Conservation (phyloP, 163 green algal genomes). For the Smithsoniella earleae region DNA sequence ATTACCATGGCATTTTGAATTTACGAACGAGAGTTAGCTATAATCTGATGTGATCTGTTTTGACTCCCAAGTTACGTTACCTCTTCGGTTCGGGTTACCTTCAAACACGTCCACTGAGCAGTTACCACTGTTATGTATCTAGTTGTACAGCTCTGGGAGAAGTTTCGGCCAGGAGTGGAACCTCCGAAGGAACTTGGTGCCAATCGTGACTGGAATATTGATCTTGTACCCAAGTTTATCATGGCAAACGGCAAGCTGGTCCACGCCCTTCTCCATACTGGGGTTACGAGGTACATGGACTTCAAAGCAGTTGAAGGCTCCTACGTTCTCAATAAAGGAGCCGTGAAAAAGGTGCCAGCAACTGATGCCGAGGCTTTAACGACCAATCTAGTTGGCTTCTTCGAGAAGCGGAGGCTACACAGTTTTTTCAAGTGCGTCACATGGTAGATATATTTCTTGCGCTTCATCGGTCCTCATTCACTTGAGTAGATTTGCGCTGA, state of each 20-base stretch:
- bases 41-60: no score
- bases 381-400: slow-evolving; percentile 89
- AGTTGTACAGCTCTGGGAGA: slow-evolving; percentile 82
- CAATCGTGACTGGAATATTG: slow-evolving; percentile 93
- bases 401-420: slow-evolving; percentile 90
- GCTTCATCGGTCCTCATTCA: no score
- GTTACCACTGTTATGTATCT: no score
- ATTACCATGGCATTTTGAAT: no score
- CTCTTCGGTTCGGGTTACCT: no score
- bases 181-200: slow-evolving; percentile 64
- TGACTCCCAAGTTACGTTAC: no score
- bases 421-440: slow-evolving; percentile 84
- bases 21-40: no score
- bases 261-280: slow-evolving; percentile 82
- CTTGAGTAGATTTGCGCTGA: no score
- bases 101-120: no score
- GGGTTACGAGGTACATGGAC: slow-evolving; percentile 97
- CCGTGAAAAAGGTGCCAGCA: slow-evolving; percentile 80
- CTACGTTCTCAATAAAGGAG: slow-evolving; percentile 76
- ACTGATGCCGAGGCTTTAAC: slow-evolving; percentile 88
- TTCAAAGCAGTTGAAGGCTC: slow-evolving; percentile 97
- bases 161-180: slow-evolving; percentile 70
- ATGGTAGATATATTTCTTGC: not conserved
- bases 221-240: slow-evolving; percentile 98
- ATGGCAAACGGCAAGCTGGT: slow-evolving; percentile 89